These are phyloP conservation scores for Plectosphaerella sp. DNA, from an alignment of 2,329 filamentous ascomycete genomes.

Conservation along the genomic window DNA sequence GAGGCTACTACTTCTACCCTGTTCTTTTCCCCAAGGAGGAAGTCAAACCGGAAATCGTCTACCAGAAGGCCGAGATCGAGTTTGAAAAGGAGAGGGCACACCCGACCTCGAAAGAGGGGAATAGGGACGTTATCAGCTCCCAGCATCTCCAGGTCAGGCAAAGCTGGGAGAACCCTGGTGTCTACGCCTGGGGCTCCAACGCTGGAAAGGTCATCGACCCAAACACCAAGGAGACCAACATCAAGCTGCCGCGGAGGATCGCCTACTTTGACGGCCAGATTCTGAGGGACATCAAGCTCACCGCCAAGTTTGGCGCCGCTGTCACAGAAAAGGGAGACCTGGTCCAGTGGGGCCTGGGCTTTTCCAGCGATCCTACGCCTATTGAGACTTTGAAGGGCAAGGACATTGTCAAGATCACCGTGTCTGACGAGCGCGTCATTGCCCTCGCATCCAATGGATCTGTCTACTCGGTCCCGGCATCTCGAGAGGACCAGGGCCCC, in stretches of 20 bases:
- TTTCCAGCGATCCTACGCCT: slow-evolving; percentile 61
- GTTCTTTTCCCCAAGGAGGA: slow-evolving; percentile 23
- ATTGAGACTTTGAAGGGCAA: slow-evolving; percentile 74
- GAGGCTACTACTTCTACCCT: slow-evolving; percentile 32
- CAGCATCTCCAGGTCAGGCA: slow-evolving; percentile 85
- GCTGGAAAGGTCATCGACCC: slow-evolving; percentile 79
- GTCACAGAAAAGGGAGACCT: slow-evolving; percentile 85
- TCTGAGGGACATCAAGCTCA: slow-evolving; percentile 82
- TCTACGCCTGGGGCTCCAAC: slow-evolving; percentile 94
- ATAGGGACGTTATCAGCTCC: slow-evolving; percentile 71
- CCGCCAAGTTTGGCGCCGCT: slow-evolving; percentile 76
- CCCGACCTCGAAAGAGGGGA: slow-evolving; percentile 62
- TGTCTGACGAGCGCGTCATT: slow-evolving; percentile 80
- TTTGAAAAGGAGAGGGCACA: slow-evolving; percentile 64
- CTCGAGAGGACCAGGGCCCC: slow-evolving; percentile 63
- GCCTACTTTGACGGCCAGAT: slow-evolving; percentile 79
- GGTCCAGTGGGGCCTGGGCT: slow-evolving; percentile 85
- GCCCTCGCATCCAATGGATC: slow-evolving; percentile 69
- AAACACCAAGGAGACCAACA: slow-evolving; percentile 67
- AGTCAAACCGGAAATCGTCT: slow-evolving; percentile 11
- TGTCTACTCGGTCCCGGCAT: slow-evolving; percentile 81
- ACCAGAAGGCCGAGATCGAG: slow-evolving; percentile 48
- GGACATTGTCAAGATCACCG: slow-evolving; percentile 67
- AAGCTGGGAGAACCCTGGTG: slow-evolving; percentile 77
- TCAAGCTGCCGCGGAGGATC: slow-evolving; percentile 79